These are phyloP conservation scores for Aurantiochytrium sp. DNA, from an alignment of 108 stramenopile genomes.

Conservation along the genomic window DNA sequence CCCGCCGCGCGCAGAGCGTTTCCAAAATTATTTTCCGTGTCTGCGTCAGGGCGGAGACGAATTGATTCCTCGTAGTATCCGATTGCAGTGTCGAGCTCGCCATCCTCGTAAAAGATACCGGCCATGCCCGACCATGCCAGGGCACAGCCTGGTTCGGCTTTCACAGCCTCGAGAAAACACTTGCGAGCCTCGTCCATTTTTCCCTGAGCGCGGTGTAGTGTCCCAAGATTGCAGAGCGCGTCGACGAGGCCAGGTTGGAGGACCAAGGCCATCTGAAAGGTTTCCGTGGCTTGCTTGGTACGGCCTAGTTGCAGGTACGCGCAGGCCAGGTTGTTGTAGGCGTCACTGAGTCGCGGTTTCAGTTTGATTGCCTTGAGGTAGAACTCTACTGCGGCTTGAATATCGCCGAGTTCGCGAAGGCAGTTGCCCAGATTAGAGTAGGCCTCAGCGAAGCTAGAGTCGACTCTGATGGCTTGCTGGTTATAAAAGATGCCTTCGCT, in stretches of 20 bases:
- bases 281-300: conserved; percentile 46
- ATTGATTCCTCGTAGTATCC: conserved; percentile 57
- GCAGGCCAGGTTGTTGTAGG: conserved; percentile 60
- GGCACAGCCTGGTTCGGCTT: conserved; percentile 42
- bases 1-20: conserved; percentile 51
- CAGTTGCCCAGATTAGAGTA: conserved; percentile 57
- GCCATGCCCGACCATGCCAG: conserved; percentile 61
- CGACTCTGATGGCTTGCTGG: conserved; percentile 22
- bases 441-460: conserved; percentile 33
- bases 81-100: conserved; percentile 48
- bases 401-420: conserved; percentile 55
- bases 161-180: conserved; percentile 57
- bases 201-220: conserved; percentile 52
- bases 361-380: conserved; percentile 54
- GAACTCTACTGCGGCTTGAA: conserved; percentile 47
- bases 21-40: conserved; percentile 54
- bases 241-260: conserved; percentile 49
- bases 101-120: conserved; percentile 53
- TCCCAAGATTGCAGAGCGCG: conserved; percentile 57
- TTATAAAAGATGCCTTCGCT: conserved; percentile 54
- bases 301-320: conserved; percentile 55
- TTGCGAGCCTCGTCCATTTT: conserved; percentile 41
- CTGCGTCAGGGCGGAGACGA: conserved; percentile 49
- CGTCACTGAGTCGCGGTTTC: conserved; percentile 56
- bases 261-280: conserved; percentile 53